These are phyloP conservation scores for Arabidopsis thaliana DNA, from an alignment of 345 rosid species.

Conservation along the genomic window TAIR10.1 NC_003076.8:5162001-5162500, in stretches of 20 bases:
- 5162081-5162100: conserved; percentile 10
- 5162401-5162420: too few species aligned
- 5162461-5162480: conserved; percentile 10
- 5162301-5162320: conserved; percentile 32
- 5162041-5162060: conserved; percentile 21
- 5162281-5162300: conserved; percentile 45
- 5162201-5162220: conserved; percentile 19
- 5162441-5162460: too few species aligned
- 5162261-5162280: conserved; percentile 14
- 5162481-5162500: not conserved
- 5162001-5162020: conserved; percentile 15
- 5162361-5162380: too few species aligned
- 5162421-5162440: too few species aligned
- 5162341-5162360: not conserved
- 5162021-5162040: conserved; percentile 40
- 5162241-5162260: not conserved
- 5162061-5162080: not conserved
- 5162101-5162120: not conserved
- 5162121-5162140: conserved; percentile 19
- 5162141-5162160: conserved; percentile 42
- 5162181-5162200: conserved; percentile 21
- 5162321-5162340: conserved; percentile 15
- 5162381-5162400: too few species aligned
- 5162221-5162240: not conserved
- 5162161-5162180: conserved; percentile 7